phyloP scores from a whole-genome alignment of 2,329 filamentous ascomycete genomes.

The Aspergillus pseudoterreus region DNA sequence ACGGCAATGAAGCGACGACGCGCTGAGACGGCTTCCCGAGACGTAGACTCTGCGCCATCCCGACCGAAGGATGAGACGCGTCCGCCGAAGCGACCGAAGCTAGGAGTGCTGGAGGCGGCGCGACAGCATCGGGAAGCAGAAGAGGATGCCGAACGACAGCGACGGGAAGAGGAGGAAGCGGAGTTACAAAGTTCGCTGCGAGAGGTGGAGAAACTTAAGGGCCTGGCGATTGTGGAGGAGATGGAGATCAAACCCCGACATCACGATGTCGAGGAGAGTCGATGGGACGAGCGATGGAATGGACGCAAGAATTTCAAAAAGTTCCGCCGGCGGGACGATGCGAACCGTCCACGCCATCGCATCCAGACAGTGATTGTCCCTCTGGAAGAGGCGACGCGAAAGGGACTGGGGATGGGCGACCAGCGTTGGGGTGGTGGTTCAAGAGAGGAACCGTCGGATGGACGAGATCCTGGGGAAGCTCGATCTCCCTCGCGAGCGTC shows the following conservation, averaged over 20 bases:
- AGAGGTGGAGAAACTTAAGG: constrained; percentile 66
- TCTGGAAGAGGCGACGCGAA: constrained; percentile 67
- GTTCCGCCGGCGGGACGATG: constrained; percentile 52
- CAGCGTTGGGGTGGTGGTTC: constrained; percentile 59
- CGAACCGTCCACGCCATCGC: constrained; percentile 35
- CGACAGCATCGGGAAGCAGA: constrained; percentile 50
- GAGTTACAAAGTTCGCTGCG: constrained; percentile 54
- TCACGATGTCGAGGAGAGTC: constrained; percentile 44
- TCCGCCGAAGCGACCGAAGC: constrained; percentile 54
- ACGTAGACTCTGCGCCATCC: constrained; percentile 26
- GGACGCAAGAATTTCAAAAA: constrained; percentile 94
- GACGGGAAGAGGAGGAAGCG: constrained; percentile 65
- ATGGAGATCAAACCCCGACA: constrained; percentile 57
- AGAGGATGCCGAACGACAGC: constrained; percentile 50
- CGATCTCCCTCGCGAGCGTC: too few relatives aligned
- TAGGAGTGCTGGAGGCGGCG: constrained; percentile 66
- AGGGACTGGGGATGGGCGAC: constrained; percentile 70
- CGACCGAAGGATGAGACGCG: constrained; percentile 27
- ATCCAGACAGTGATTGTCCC: constrained; percentile 62
- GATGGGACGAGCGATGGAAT: constrained; percentile 90
- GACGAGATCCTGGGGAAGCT: neutral
- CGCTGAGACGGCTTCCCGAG: constrained; percentile 56
- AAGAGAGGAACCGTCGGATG: constrained; percentile 7
- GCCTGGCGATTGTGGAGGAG: constrained; percentile 71
- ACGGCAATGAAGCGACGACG: constrained; percentile 75